Evolutionary conservation across 2,329 filamentous ascomycete species (phyloP), one percentile per base, ranked within the genome.

Genomic region (Hymenoscyphus albidus): DNA sequence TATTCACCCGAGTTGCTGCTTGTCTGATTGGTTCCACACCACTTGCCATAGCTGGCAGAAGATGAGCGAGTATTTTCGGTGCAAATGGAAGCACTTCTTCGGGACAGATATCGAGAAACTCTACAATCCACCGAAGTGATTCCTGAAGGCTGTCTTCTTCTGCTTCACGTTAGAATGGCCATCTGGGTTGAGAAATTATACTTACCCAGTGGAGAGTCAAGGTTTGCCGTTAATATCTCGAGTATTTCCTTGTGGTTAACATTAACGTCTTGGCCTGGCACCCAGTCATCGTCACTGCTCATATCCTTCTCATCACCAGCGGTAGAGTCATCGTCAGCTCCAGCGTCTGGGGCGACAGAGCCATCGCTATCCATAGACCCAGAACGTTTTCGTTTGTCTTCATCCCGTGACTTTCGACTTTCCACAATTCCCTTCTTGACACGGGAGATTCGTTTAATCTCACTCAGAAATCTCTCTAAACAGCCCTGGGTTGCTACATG

Each of bases 1-100:
- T 89, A 74, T 99, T 99, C 65, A 98, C 94, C 72, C 92, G 87
- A 55, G 88, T 90, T 16, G 95, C 95, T 58, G 93, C 93, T 74
- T 93, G 88, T 58, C 93, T 89, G 67, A 98, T 96, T 55, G 89
- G 87, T 69, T 98, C 93, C 13, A 95, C 90, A 61, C 90, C 91
- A 73, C 93, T 96, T 5, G 94, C 94, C 85, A 99, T 92, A 35
- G 93, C 93, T 16, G 95, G 96, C 35, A 99, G 84, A 63, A 99
- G 90, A 73, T 97, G 92, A 1, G 93, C 92, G 55, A 99, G 80
- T 38, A 99, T 88, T 70, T 92, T 91, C 27, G 96, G 96, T 0
- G 96, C 95, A 76, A 98, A 98, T 3, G 91, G 91, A 54, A 99
- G 83, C 3, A 99, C 96, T 73, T 99, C 95, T 75, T 97, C 95